These are phyloP conservation scores for Exophiala sp. DNA, from an alignment of 2,329 filamentous ascomycete species.

Conservation along the genomic window DNA sequence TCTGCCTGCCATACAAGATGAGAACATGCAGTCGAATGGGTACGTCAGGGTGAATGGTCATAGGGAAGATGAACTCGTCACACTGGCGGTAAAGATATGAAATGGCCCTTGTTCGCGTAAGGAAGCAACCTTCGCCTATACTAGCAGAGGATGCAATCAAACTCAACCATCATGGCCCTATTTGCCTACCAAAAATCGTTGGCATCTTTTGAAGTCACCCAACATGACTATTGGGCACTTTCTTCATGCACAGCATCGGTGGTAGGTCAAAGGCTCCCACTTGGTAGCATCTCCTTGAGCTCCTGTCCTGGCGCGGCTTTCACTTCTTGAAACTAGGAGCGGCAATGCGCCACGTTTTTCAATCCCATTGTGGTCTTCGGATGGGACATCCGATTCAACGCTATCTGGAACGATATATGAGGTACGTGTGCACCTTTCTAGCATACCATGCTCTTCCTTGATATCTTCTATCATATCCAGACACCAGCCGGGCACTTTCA, in stretches of 20 bases:
- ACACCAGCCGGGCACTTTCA: too few relatives aligned
- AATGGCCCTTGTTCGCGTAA: constrained; percentile 46
- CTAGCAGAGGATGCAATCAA: too few relatives aligned
- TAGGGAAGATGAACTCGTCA: constrained; percentile 70
- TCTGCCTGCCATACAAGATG: constrained; percentile 65
- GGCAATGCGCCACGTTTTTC: too few relatives aligned
- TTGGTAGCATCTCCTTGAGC: background rate
- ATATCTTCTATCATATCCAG: too few relatives aligned
- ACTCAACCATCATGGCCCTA: background rate
- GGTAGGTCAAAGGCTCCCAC: constrained; percentile 36
- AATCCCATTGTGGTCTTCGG: too few relatives aligned
- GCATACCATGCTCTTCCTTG: too few relatives aligned
- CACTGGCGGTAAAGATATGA: constrained; percentile 69
- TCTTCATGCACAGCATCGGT: constrained; percentile 45
- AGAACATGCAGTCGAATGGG: constrained; percentile 65
- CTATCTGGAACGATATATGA: too few relatives aligned
- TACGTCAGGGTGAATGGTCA: constrained; percentile 70
- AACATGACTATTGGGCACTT: constrained; percentile 35
- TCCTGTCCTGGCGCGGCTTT: background rate
- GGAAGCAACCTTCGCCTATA: background rate
- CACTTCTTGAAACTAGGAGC: too few relatives aligned
- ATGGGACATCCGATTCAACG: too few relatives aligned
- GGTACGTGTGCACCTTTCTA: too few relatives aligned
- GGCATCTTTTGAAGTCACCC: constrained; percentile 38
- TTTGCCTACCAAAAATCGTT: constrained; percentile 44